Conservation (phyloP, 148 eudicot genomes). For the Rhododendron williamsianum region DNA sequence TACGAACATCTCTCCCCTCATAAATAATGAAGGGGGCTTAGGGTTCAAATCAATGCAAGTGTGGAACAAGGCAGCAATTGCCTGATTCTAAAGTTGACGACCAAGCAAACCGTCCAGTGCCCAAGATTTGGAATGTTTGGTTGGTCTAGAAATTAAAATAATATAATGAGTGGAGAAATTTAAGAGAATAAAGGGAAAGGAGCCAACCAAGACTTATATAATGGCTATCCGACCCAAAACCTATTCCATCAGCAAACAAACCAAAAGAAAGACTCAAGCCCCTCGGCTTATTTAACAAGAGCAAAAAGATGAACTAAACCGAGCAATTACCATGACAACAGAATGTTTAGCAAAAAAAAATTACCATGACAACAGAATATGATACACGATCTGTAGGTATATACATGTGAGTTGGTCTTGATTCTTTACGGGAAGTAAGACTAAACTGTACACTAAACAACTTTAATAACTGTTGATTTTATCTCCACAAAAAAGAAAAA, state of each 20-base stretch:
- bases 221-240: background rate
- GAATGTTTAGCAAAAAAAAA: background rate
- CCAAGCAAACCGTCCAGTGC: too few relatives aligned
- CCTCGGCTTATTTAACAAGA: background rate
- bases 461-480: background rate
- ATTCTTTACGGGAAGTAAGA: conserved; percentile 11
- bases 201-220: background rate
- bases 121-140: too few relatives aligned
- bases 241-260: background rate
- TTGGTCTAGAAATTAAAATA: background rate
- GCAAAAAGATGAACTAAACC: background rate
- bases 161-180: background rate
- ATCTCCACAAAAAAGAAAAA: background rate
- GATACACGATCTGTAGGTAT: conserved; percentile 6
- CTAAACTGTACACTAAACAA: conserved; percentile 18
- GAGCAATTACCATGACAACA: conserved; percentile 8
- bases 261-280: background rate
- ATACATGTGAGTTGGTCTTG: conserved; percentile 7
- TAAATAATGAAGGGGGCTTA: too few relatives aligned
- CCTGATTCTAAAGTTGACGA: too few relatives aligned
- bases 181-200: background rate
- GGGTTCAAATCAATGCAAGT: too few relatives aligned
- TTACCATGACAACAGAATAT: conserved; percentile 6
- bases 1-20: too few relatives aligned
- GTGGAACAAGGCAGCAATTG: too few relatives aligned